A percentile compares a stretch with the other conserved stretches of the same genome.
These are phyloP conservation scores for Circinella minor DNA, from an alignment of 371 early-diverging fungal species.

Conservation along the genomic window DNA sequence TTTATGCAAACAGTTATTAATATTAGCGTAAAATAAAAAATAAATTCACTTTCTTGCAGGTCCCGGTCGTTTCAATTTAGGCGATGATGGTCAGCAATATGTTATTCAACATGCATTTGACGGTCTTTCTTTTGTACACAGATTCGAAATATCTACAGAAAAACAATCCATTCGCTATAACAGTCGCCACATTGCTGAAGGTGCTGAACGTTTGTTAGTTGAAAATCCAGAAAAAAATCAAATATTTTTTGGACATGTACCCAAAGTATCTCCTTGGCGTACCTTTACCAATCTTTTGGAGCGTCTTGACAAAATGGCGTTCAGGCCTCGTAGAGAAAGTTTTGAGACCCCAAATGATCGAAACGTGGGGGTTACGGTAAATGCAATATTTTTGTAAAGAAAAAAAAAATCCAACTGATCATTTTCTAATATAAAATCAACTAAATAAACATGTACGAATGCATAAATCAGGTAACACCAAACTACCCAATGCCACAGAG, in stretches of 20 bases:
- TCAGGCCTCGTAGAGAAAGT: not conserved
- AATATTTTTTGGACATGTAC: conserved; percentile 33
- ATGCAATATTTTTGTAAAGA: not conserved
- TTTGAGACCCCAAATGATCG: conserved; percentile 19
- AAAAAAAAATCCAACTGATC: no score
- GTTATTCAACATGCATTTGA: conserved; percentile 49
- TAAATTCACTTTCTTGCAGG: conserved; percentile 17
- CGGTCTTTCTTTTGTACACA: conserved; percentile 43
- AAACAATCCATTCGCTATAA: conserved; percentile 29
- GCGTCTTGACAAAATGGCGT: not conserved
- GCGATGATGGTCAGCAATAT: conserved; percentile 28
- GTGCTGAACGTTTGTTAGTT: not conserved
- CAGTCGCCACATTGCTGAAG: conserved; percentile 28
- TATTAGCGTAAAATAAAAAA: not conserved
- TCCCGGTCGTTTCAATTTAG: conserved; percentile 40
- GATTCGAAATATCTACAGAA: conserved; percentile 30
- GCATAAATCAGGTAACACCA: conserved; percentile 19
- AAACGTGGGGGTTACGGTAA: conserved; percentile 53
- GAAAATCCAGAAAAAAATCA: not conserved
- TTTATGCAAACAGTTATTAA: no score
- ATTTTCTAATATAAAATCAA: no score
- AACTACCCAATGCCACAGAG: conserved; percentile 50
- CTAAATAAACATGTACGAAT: not conserved
- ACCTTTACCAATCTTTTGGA: not conserved
- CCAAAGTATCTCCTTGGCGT: not conserved